These are phyloP conservation scores for Fagus crenata DNA, from an alignment of 306 rosid species.

Conservation along the genomic window DNA sequence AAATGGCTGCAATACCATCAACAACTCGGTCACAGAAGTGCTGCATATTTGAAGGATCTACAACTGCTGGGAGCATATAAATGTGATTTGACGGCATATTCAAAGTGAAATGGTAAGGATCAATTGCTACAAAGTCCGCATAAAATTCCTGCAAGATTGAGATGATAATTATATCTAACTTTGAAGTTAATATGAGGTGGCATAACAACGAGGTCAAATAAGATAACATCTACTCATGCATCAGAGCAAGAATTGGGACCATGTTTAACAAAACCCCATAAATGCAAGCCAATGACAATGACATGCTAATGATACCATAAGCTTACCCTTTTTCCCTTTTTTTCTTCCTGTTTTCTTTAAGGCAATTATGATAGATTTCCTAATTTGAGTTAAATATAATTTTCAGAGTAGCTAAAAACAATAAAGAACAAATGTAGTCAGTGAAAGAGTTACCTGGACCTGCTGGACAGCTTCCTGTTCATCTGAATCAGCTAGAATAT, in stretches of 20 bases:
- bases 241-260: background rate
- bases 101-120: constrained; percentile 86
- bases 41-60: constrained; percentile 72
- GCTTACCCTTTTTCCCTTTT: background rate
- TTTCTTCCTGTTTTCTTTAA: background rate
- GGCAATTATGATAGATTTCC: background rate
- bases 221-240: background rate
- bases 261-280: background rate
- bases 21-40: constrained; percentile 71
- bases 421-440: background rate
- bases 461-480: constrained; percentile 95
- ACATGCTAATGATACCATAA: constrained; percentile 14
- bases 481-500: constrained; percentile 86
- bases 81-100: constrained; percentile 68
- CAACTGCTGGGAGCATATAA: constrained; percentile 92
- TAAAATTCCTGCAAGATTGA: constrained; percentile 78
- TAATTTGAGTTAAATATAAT: background rate
- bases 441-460: constrained; percentile 66
- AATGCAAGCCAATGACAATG: background rate
- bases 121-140: constrained; percentile 80
- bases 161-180: constrained; percentile 34
- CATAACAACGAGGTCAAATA: background rate
- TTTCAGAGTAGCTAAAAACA: background rate
- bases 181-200: constrained; percentile 20
- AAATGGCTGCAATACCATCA: constrained; percentile 85